Base-by-base conservation (phyloP, 2,329 filamentous ascomycete species). In the Pestalotiopsis sp. region DNA sequence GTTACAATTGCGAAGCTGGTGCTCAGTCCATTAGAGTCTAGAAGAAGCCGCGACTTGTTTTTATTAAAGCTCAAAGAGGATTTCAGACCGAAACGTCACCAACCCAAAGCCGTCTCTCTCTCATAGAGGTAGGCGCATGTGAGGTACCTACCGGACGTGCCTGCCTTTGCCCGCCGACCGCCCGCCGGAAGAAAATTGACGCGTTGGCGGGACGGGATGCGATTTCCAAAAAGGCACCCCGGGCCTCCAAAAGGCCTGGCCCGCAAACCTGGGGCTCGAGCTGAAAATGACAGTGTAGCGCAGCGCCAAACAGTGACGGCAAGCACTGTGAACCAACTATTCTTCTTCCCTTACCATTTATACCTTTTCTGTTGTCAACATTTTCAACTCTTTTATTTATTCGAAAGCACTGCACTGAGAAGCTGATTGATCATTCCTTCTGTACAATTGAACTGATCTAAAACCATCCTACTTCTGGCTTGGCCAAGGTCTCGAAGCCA, bases 161-260 rank as follows among this genome's bases (percentile, higher is more conserved):
- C 5, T 38, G 23, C 57, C 25, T 27, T n/a, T 11, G 27, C 17
- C 6, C 31, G 31, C 1, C 31, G 31, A 36, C 31, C 20, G 57
- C 38, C 27, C 60, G 25, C 59, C 68, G 68, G 68, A 70, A 70
- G 66, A 70, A 70, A 68, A 66, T 70, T 70, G 68, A 70, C 66
- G 68, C 68, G 68, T 56, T 60, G 61, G 63, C 52, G 57, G 49
- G 31, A 36, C 52, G 64, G 31, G 41, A 57, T 23, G 23, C 38
- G 31, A 64, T 36, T 64, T 36, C 62, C 23, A 64, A 17, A 62
- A 36, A 31, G 59, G 27, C 36, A 13, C 9, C 17, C 5, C 25
- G 38, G n/a, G 59, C 27, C 38, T 36, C 9, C 31, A 7, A 9
- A 9, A 9, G 31, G 31, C 31, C 31, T 36, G 31, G 31, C 31